These are phyloP conservation scores for Beauveria sp. DNA, from an alignment of 2,329 filamentous ascomycete species.

Conservation along the genomic window DNA sequence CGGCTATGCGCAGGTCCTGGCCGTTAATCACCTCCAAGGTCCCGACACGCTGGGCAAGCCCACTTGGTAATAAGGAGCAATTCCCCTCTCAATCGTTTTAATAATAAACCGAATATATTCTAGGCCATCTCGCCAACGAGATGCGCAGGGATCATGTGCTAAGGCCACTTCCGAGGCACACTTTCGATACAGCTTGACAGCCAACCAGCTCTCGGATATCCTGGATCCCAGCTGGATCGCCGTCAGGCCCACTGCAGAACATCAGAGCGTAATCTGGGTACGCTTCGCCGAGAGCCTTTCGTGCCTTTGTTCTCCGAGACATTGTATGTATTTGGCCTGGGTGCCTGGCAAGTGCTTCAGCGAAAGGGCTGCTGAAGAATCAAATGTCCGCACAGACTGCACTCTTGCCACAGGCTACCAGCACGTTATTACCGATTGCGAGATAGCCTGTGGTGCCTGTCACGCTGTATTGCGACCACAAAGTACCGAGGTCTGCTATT, in stretches of 20 bases:
- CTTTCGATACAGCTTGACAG: background rate
- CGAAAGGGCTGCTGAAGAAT: background rate
- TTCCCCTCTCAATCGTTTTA: too few relatives aligned
- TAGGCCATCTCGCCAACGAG: too few relatives aligned
- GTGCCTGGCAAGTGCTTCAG: too few relatives aligned
- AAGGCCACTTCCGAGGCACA: background rate
- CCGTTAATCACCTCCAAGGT: background rate
- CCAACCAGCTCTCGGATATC: background rate
- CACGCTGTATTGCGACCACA: background rate
- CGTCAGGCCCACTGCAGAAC: background rate
- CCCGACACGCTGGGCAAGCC: background rate
- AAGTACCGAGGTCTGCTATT: background rate
- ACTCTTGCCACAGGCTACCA: background rate
- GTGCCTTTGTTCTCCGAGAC: background rate
- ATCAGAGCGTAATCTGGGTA: background rate
- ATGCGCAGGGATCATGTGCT: background rate
- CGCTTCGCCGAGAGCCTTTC: too few relatives aligned
- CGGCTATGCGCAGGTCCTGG: too few relatives aligned
- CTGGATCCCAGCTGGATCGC: background rate
- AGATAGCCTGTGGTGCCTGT: too few relatives aligned
- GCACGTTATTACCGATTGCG: too few relatives aligned
- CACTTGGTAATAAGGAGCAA: too few relatives aligned
- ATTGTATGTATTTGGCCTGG: background rate
- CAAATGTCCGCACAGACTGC: background rate
- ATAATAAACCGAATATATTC: too few relatives aligned